phyloP scores from a whole-genome alignment of 768 basidiomycete genomes.

The Hericium rajendrae region DNA sequence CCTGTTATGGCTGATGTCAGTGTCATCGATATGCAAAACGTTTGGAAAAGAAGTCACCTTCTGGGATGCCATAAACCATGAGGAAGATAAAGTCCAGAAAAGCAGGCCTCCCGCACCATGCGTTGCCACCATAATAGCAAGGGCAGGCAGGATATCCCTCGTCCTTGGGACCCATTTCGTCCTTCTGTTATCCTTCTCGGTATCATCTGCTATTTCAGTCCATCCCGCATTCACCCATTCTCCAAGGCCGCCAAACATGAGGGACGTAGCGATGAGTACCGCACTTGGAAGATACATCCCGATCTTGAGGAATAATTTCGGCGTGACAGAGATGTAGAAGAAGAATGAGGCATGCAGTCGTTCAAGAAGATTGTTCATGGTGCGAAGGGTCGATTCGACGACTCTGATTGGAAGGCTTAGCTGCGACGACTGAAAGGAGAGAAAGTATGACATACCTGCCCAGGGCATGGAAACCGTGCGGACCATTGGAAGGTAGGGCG shows the following conservation, averaged over 20 bases:
- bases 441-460: slow-evolving; percentile 51
- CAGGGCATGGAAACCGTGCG: slow-evolving; percentile 91
- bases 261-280: slow-evolving; percentile 70
- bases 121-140: slow-evolving; percentile 45
- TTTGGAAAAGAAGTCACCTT: slow-evolving; percentile 27
- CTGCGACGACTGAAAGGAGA: background rate
- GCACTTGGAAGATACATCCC: slow-evolving; percentile 86
- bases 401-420: slow-evolving; percentile 33
- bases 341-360: slow-evolving; percentile 97
- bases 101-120: slow-evolving; percentile 44
- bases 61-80: slow-evolving; percentile 33
- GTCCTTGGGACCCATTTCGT: slow-evolving; percentile 34
- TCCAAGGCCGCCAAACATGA: slow-evolving; percentile 77
- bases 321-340: slow-evolving; percentile 75
- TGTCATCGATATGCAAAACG: background rate
- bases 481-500: slow-evolving; percentile 78
- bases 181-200: background rate
- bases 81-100: slow-evolving; percentile 38
- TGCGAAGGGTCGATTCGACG: slow-evolving; percentile 80
- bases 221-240: slow-evolving; percentile 65
- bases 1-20: background rate
- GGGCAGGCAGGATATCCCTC: slow-evolving; percentile 44
- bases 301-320: slow-evolving; percentile 73
- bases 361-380: slow-evolving; percentile 90
- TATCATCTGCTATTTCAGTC: slow-evolving; percentile 18